These are phyloP conservation scores for Shiraia sp. DNA, from an alignment of 2,329 filamentous ascomycete genomes.

Conservation along the genomic window DNA sequence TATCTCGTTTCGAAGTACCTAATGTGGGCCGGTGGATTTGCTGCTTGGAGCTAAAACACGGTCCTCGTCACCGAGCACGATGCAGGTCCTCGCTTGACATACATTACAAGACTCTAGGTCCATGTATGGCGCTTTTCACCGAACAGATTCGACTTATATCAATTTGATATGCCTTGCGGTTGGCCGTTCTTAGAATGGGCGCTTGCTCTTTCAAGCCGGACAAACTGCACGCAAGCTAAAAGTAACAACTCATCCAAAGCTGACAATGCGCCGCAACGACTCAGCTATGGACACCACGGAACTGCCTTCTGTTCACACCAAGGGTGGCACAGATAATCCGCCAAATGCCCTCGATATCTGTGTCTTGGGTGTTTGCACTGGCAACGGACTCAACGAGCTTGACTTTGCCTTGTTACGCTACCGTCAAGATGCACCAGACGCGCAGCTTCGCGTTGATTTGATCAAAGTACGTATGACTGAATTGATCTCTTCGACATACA, in stretches of 20 bases:
- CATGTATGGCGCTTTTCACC: not conserved
- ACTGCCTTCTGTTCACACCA: not conserved
- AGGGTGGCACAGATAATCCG: slow-evolving; percentile 2
- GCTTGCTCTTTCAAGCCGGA: no score
- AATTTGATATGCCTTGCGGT: not conserved
- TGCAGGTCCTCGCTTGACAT: not conserved
- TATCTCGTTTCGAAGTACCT: no score
- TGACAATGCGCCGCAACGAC: slow-evolving; percentile 16
- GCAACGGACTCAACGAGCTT: slow-evolving; percentile 60
- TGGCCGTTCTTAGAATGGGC: no score
- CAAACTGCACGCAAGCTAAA: slow-evolving; percentile 6
- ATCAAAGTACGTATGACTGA: slow-evolving; percentile 36
- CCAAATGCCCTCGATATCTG: slow-evolving; percentile 50
- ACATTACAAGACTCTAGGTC: not conserved
- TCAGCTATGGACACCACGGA: slow-evolving; percentile 14
- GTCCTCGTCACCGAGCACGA: slow-evolving; percentile 1
- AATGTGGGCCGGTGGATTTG: no score
- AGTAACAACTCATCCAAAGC: slow-evolving; percentile 5
- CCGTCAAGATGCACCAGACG: slow-evolving; percentile 55
- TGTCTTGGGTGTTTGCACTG: slow-evolving; percentile 60
- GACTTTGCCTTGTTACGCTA: slow-evolving; percentile 64
- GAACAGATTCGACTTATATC: not conserved
- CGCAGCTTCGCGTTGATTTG: slow-evolving; percentile 60
- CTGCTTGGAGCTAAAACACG: not conserved
- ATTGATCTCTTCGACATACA: not conserved